These are phyloP conservation scores for Apiotrichum siamense DNA, from an alignment of 1,284 basidiomycete species.

Conservation along the genomic window DNA sequence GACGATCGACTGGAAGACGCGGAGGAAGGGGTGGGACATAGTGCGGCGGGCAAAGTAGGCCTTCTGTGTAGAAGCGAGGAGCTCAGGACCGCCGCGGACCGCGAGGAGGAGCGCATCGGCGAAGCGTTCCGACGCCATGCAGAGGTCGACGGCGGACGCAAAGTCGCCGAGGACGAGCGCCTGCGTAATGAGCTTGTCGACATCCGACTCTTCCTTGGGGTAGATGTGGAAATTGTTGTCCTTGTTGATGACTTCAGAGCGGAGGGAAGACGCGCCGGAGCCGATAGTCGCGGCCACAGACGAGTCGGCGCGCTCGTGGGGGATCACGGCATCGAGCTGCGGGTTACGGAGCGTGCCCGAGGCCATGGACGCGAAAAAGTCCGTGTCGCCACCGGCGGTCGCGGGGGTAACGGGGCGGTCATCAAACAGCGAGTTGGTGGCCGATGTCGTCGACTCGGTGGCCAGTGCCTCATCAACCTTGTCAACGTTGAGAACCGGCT, in stretches of 20 bases:
- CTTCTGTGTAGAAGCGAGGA: constrained; percentile 85
- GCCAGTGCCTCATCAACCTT: constrained; percentile 11
- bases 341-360: constrained; percentile 52
- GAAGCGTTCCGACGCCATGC: constrained; percentile 80
- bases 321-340: constrained; percentile 60
- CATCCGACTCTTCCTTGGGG: constrained; percentile 78
- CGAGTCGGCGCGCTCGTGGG: constrained; percentile 74
- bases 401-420: constrained; percentile 36
- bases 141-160: constrained; percentile 82
- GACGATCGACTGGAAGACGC: constrained; percentile 92
- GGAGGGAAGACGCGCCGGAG: constrained; percentile 74
- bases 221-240: constrained; percentile 84
- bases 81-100: constrained; percentile 80
- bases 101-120: constrained; percentile 93
- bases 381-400: constrained; percentile 58
- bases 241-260: constrained; percentile 58
- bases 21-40: constrained; percentile 74
- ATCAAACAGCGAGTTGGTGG: constrained; percentile 50
- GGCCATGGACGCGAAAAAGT: constrained; percentile 82
- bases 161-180: constrained; percentile 94
- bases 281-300: constrained; percentile 87
- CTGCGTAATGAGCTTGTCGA: constrained; percentile 82
- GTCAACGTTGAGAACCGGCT: constrained; percentile 17
- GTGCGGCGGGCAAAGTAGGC: constrained; percentile 86
- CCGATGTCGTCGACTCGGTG: constrained; percentile 51